Base-by-base conservation (phyloP, 1,284 basidiomycete genomes). In the Microbotryomycetes sp. region DNA sequence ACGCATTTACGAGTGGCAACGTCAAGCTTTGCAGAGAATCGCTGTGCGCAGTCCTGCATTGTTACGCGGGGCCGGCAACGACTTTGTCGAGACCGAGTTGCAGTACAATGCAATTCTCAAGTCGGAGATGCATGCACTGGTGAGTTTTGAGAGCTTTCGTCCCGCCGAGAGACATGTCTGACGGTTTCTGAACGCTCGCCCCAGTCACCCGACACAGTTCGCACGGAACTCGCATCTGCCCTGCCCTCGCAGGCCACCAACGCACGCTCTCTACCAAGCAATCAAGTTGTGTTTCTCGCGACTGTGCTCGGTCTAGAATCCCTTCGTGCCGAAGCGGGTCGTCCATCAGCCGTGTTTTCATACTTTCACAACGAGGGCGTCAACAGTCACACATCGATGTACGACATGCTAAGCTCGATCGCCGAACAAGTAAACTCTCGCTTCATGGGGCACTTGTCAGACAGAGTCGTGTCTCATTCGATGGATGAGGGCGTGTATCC, bases 311-410 rank as follows among this genome's bases (percentile, higher is more conserved):
- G 93, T 66, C 81, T 97, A 60, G 96, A 98, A 75, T 83, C 83
- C 65, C 85, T 92, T 79, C 85, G 94, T 41, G 88, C 90, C 26
- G 82, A 85, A 23, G 81, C 84, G 23, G 89, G 91, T 11, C 78
- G 85, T 9, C 86, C 91, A 0, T 91, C 91, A 0, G 88, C 87
- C 13, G 77, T 97, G 24, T 83, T 91, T 29, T 82, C 84, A 52
- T 97, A 96, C 77, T 97, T 97, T 74, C 82, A 84, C 70, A 97
- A 97, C 73, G 84, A 87, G 59, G 88, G 86, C 58, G 77, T 97
- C 65, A 94, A 93, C 75, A 81, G 79, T 54, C 85, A 86, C 67
- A 75, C 77, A 1, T 80, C 81, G 3, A 76, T 94, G 13, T 83
- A 81, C 54, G 79, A 81, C 5, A 87, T 87, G 68, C 88, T 98